Evolutionary conservation across 2,329 filamentous ascomycete genomes (phyloP).

Genomic region (Fonsecaea monophora): DNA sequence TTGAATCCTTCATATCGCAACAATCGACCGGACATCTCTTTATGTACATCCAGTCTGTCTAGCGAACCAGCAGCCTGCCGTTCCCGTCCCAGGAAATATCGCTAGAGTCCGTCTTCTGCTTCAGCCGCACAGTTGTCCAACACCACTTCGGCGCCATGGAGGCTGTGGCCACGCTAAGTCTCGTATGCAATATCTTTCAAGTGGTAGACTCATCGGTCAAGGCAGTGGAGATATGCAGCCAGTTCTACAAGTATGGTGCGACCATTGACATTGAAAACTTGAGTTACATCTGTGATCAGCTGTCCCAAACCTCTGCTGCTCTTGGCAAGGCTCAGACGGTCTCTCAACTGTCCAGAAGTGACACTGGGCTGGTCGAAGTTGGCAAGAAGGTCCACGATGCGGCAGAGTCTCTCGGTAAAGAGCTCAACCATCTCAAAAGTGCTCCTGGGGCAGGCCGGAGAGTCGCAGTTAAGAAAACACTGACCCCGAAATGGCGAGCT

Average conservation of each 20-base stretch:
- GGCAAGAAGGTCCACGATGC: background rate
- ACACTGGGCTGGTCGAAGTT: background rate
- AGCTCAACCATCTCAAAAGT: conserved; percentile 1
- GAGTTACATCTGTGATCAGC: background rate
- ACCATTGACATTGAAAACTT: conserved; percentile 6
- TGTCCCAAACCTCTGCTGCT: background rate
- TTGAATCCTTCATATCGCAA: background rate
- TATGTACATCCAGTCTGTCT: background rate
- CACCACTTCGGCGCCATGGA: conserved; percentile 1
- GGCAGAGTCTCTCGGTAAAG: background rate
- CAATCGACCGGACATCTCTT: background rate
- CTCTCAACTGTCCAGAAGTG: background rate
- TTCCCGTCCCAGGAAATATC: background rate
- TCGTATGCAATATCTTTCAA: conserved; percentile 18
- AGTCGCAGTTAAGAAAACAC: background rate
- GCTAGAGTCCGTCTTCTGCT: background rate
- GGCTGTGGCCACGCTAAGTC: conserved; percentile 2
- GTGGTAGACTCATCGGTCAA: conserved; percentile 4
- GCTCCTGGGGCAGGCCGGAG: background rate
- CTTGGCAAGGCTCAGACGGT: background rate
- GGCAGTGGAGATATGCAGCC: background rate
- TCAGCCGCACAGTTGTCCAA: background rate
- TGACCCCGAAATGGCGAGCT: background rate
- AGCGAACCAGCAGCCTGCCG: background rate
- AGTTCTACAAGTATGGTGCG: conserved; percentile 9